These are phyloP conservation scores for Pseudogymnoascus sp. DNA, from an alignment of 2,329 filamentous ascomycete species.

Conservation along the genomic window DNA sequence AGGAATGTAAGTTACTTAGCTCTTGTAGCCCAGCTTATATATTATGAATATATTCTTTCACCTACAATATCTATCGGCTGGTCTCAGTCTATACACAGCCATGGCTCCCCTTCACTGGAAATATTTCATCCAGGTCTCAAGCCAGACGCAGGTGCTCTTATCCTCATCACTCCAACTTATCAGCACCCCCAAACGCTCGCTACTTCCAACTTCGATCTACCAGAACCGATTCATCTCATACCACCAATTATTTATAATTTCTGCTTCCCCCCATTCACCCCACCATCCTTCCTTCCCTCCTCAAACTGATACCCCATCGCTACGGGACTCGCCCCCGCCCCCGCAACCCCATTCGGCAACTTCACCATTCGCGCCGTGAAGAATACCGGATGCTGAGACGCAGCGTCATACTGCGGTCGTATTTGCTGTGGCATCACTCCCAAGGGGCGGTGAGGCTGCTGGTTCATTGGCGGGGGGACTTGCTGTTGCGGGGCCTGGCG, in stretches of 20 bases:
- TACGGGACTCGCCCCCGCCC: background rate
- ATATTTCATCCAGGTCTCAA: background rate
- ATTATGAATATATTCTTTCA: background rate
- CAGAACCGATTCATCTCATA: background rate
- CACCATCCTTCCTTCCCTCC: background rate
- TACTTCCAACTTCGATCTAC: background rate
- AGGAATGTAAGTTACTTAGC: background rate
- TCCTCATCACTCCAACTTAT: background rate
- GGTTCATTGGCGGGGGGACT: background rate
- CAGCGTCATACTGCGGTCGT: conserved; percentile 2
- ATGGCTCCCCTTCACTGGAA: background rate
- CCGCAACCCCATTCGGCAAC: background rate
- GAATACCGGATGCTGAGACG: background rate
- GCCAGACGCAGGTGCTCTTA: background rate
- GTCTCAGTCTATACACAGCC: background rate
- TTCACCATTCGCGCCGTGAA: background rate
- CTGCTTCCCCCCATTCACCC: background rate
- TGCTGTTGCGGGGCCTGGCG: background rate
- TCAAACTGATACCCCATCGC: conserved; percentile 2
- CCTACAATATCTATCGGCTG: background rate
- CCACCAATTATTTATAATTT: background rate
- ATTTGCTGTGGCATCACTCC: background rate
- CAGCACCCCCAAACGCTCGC: background rate
- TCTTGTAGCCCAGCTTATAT: background rate
- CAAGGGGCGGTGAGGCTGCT: background rate